Base-by-base conservation (phyloP, 371 early-diverging fungal species). In the Rhizopus stolonifer region DNA sequence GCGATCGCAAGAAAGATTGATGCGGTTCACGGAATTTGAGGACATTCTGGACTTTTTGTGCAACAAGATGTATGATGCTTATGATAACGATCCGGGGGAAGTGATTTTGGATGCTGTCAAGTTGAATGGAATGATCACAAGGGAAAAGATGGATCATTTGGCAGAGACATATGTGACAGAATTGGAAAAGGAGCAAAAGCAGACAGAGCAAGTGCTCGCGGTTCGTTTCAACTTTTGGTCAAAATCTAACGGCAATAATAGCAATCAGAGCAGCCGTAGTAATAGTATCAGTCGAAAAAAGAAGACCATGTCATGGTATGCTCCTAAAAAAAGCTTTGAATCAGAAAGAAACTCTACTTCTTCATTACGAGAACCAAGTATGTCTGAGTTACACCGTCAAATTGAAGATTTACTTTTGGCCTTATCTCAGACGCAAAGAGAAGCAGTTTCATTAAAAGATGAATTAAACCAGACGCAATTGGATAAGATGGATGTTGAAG, bases 11-110 rank as follows among this genome's bases (percentile, higher is more conserved):
- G 80, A 80, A 17, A 62, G 52, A 26, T 50, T 94, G 44, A 61
- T 90, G 58, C 84, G 69, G 25, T 17, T 88, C 47, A 84, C 77
- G 23, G 91, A 91, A 34, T 91, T 94, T 60, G 93, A 93, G 65
- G 78, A 77, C 7, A 64, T 89, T 14, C 76, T 93, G 51, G 81
- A 86, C 24, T 87, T 82, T 55, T 70, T 94, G 26, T 87, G 87
- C 42, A 64, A 74, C 40, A 86, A 85, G n/a, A 73, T 94, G 19
- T 92, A 91, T 65, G 89, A 88, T 44, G 64, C 79, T 15, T 83
- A 80, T 56, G 67, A 81, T 26, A 79, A 82, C 44, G 65, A 79
- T 49, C 80, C 87, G 10, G 72, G 74, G 24, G 67, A 67, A 40
- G 77, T 93, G 46, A 84, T 93, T 47, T 59, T 70, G 44, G 90